Base-by-base conservation (phyloP, 768 basidiomycete genomes). In the Suillus ampliporus region DNA sequence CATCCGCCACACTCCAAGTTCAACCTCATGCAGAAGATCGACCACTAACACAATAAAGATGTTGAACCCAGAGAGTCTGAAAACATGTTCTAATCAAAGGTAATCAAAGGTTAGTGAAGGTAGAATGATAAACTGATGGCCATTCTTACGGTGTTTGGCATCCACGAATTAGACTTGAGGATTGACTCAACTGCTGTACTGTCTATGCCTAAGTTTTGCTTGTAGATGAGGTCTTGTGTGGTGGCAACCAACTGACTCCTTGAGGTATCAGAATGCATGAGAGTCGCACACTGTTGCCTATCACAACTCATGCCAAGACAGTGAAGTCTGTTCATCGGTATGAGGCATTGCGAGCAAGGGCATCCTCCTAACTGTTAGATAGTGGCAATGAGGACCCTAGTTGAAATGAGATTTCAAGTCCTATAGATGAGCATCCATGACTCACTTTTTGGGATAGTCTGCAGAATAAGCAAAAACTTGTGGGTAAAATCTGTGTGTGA, bases 1-100 rank as follows among this genome's bases (percentile, higher is more conserved):
- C 53, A 77, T 64, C 5, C 14, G 79, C 77, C 78, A 80, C 4
- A 77, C 71, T 0, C 80, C 78, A 1, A 21, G 64, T 51, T 79
- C 77, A 62, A 77, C 62, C 58, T 80, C 78, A 62, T 81, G 80
- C 69, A 81, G 67, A 5, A 78, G 61, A 61, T 81, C 78, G 14
- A 76, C 70, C 0, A 74, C 74, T 0, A 78, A 58, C 44, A 75
- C 62, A 4, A 15, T 17, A 54, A 69, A 75, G 1, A 76, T 44
- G 46, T 77, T 58, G 48, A 54, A 2, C 56, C 57, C 8, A 79
- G 63, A 4, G 58, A 63, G 5, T 69, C 57, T 3, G 75, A 72
- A 65, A 79, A 79, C 2, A 76, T 73, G 69, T 79, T 80, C 78
- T 80, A 61, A 47, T 34, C 52, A 44, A 35, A 9, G 26, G 14